Evolutionary conservation across 768 basidiomycete species (phyloP).

Genomic region (Tricholoma matsutake): DNA sequence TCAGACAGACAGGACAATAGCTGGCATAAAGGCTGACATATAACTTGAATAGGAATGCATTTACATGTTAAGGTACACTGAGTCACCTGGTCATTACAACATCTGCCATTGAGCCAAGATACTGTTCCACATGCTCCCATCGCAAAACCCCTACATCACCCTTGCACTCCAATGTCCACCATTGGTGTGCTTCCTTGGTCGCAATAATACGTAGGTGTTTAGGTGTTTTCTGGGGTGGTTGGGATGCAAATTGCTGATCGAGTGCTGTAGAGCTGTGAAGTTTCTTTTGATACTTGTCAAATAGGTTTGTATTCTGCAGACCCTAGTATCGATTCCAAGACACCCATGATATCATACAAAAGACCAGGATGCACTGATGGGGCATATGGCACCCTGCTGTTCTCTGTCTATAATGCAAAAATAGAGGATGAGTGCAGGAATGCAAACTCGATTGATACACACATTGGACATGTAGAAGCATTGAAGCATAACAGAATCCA

Average conservation of each 20-base stretch:
- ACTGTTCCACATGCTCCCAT: conserved; percentile 4
- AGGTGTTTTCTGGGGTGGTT: neutral
- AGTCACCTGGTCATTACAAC: neutral
- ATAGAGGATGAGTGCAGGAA: too few relatives aligned
- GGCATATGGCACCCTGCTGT: too few relatives aligned
- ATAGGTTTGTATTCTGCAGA: neutral
- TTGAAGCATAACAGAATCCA: neutral
- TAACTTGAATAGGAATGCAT: neutral
- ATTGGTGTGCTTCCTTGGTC: conserved; percentile 1
- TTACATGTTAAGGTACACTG: neutral
- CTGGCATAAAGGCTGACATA: too few relatives aligned
- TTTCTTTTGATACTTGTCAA: neutral
- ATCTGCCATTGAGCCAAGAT: neutral
- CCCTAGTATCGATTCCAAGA: neutral
- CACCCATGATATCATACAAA: too few relatives aligned
- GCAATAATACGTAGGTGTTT: conserved; percentile 2
- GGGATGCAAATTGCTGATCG: neutral
- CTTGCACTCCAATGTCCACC: conserved; percentile 4
- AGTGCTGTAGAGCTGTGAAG: neutral
- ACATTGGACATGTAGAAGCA: neutral
- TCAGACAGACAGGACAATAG: too few relatives aligned
- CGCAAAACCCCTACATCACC: conserved; percentile 11
- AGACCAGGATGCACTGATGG: too few relatives aligned
- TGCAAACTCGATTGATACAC: neutral
- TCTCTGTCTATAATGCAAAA: too few relatives aligned